phyloP scores from a whole-genome alignment of 1,139 yeast genomes.

The Suhomyces maxii region DNA sequence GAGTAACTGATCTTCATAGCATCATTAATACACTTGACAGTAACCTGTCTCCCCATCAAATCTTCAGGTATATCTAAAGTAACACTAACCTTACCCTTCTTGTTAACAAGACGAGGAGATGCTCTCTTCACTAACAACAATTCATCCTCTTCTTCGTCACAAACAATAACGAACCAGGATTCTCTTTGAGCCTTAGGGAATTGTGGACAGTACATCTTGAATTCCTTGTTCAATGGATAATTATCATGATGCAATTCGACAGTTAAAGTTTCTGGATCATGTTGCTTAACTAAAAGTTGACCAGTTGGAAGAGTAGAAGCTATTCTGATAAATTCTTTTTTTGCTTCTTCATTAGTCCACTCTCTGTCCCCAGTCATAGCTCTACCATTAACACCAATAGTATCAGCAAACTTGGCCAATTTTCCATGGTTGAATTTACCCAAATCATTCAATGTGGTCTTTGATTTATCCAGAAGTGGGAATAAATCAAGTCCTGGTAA shows the following conservation, averaged over 20 bases:
- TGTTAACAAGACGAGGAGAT: conserved; percentile 52
- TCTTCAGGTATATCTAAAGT: conserved; percentile 52
- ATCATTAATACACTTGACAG: conserved; percentile 60
- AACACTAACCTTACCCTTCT: conserved; percentile 44
- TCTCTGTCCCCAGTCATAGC: conserved; percentile 29
- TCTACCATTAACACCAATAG: conserved; percentile 33
- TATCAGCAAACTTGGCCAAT: conserved; percentile 32
- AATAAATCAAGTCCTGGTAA: conserved; percentile 66
- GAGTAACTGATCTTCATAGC: conserved; percentile 56
- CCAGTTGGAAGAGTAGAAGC: conserved; percentile 54
- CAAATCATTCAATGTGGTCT: conserved; percentile 16
- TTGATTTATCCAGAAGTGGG: conserved; percentile 12
- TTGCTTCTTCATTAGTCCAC: conserved; percentile 18
- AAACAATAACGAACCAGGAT: conserved; percentile 82
- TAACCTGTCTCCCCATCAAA: conserved; percentile 44
- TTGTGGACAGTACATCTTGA: conserved; percentile 70
- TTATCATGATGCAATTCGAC: conserved; percentile 57
- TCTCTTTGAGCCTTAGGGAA: conserved; percentile 93
- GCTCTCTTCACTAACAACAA: conserved; percentile 65
- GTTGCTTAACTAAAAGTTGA: conserved; percentile 35
- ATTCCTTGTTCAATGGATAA: conserved; percentile 55
- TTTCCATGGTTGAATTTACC: conserved; percentile 27
- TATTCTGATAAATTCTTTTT: conserved; percentile 41
- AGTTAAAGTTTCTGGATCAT: conserved; percentile 30
- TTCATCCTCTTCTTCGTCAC: conserved; percentile 48